Evolutionary conservation across 148 eudicot species (phyloP).

Genomic region (Arbutus unedo): DNA sequence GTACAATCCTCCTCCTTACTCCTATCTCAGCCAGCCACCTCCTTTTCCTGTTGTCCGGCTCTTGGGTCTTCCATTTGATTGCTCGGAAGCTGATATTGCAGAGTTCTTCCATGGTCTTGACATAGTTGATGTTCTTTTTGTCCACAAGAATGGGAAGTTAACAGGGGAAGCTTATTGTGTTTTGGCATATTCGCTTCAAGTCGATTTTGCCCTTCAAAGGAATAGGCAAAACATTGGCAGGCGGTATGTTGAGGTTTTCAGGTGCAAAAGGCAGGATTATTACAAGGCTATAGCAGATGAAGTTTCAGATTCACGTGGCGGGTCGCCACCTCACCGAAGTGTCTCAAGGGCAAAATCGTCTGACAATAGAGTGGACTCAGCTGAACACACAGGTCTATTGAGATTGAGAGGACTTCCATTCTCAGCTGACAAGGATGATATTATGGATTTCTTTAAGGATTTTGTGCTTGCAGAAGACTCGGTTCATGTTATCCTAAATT

Average conservation of each 20-base stretch:
- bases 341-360: conserved; percentile 38
- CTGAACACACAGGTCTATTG: conserved; percentile 52
- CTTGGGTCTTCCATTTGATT: conserved; percentile 93
- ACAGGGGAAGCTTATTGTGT: conserved; percentile 93
- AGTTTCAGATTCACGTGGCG: conserved; percentile 62
- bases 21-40: conserved; percentile 55
- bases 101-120: conserved; percentile 86
- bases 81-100: conserved; percentile 68
- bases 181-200: conserved; percentile 79
- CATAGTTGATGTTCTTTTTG: conserved; percentile 72
- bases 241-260: conserved; percentile 90
- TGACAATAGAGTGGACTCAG: conserved; percentile 46
- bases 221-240: conserved; percentile 90
- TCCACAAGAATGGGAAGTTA: conserved; percentile 76
- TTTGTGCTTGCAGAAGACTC: conserved; percentile 64
- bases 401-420: conserved; percentile 94
- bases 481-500: conserved; percentile 54
- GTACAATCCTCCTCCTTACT: conserved; percentile 59
- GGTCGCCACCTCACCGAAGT: conserved; percentile 55
- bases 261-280: conserved; percentile 79
- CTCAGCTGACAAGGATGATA: conserved; percentile 90
- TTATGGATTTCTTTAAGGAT: conserved; percentile 71
- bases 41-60: conserved; percentile 88
- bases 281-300: conserved; percentile 84
- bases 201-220: conserved; percentile 89